phyloP scores from a whole-genome alignment of 2,329 filamentous ascomycete genomes.

The Aspergillus puulaauensis region DNA sequence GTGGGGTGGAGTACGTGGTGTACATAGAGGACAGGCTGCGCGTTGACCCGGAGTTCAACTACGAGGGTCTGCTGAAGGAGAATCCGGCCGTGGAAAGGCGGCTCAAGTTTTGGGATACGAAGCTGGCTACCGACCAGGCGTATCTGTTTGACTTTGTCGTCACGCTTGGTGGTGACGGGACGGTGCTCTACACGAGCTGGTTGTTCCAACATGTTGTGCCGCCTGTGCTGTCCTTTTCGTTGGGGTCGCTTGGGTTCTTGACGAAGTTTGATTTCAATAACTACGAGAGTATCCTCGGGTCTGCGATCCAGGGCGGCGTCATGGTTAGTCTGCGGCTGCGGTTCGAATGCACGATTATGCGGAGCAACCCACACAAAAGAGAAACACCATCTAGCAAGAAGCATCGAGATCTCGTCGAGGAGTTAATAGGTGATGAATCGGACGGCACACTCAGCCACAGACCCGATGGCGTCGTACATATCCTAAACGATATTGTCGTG shows the following conservation, averaged over 20 bases:
- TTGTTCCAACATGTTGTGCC: conserved; percentile 94
- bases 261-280: conserved; percentile 93
- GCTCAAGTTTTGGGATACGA: conserved; percentile 78
- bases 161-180: conserved; percentile 92
- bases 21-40: conserved; percentile 77
- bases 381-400: conserved; percentile 27
- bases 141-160: conserved; percentile 93
- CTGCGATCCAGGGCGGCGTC: conserved; percentile 77
- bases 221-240: conserved; percentile 84
- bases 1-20: conserved; percentile 69
- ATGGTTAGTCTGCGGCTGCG: conserved; percentile 83
- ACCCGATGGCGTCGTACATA: conserved; percentile 82
- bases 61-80: conserved; percentile 65
- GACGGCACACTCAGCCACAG: conserved; percentile 82
- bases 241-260: conserved; percentile 90
- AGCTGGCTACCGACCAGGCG: conserved; percentile 73
- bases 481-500: conserved; percentile 95
- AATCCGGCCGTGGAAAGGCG: conserved; percentile 56
- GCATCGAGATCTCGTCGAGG: conserved; percentile 76
- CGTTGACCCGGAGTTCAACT: conserved; percentile 71
- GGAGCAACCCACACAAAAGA: conserved; percentile 46
- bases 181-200: conserved; percentile 94
- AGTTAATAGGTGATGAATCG: conserved; percentile 81
- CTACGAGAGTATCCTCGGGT: conserved; percentile 67
- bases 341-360: conserved; percentile 93